A percentile compares a stretch with the other conserved stretches of the same genome.
phyloP scores from a whole-genome alignment of 1,139 yeast genomes.

The Diutina ranongensis region DNA sequence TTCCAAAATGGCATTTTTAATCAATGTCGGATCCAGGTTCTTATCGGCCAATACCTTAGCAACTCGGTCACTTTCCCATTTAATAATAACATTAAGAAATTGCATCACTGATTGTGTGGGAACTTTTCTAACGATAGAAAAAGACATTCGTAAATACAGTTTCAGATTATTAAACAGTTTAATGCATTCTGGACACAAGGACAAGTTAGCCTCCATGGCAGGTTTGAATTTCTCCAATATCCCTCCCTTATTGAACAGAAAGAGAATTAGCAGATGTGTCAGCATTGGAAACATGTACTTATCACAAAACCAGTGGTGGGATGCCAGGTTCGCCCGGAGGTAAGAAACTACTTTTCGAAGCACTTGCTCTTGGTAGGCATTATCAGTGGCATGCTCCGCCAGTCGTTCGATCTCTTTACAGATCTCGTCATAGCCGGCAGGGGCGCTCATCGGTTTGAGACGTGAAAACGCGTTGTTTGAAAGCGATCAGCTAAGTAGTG shows the following conservation, averaged over 20 bases:
- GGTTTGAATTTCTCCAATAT: slow-evolving; percentile 25
- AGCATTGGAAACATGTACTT: slow-evolving; percentile 23
- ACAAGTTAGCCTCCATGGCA: slow-evolving; percentile 25
- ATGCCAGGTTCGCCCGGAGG: background rate
- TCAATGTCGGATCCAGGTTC: slow-evolving; percentile 9
- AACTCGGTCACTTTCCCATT: slow-evolving; percentile 35
- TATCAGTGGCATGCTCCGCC: slow-evolving; percentile 2
- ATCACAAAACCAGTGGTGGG: slow-evolving; percentile 5
- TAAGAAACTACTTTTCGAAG: slow-evolving; percentile 5
- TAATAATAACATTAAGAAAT: slow-evolving; percentile 37
- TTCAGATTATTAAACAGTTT: slow-evolving; percentile 40
- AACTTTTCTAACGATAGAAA: slow-evolving; percentile 39
- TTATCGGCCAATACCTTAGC: slow-evolving; percentile 9
- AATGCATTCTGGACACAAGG: slow-evolving; percentile 41
- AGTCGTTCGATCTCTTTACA: slow-evolving; percentile 4
- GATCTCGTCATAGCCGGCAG: slow-evolving; percentile 6
- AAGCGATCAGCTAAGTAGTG: no score
- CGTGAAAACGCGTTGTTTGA: background rate
- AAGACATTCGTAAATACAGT: slow-evolving; percentile 37
- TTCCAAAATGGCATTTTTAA: background rate
- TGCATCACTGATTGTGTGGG: slow-evolving; percentile 35
- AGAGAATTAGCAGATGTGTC: slow-evolving; percentile 43
- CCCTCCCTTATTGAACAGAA: slow-evolving; percentile 41
- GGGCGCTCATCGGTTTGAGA: slow-evolving; percentile 4
- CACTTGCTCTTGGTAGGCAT: slow-evolving; percentile 6